A percentile compares a stretch with the other conserved stretches of the same genome.
Evolutionary conservation across 768 basidiomycete species (phyloP).

Genomic region (Crassisporium funariophilum): DNA sequence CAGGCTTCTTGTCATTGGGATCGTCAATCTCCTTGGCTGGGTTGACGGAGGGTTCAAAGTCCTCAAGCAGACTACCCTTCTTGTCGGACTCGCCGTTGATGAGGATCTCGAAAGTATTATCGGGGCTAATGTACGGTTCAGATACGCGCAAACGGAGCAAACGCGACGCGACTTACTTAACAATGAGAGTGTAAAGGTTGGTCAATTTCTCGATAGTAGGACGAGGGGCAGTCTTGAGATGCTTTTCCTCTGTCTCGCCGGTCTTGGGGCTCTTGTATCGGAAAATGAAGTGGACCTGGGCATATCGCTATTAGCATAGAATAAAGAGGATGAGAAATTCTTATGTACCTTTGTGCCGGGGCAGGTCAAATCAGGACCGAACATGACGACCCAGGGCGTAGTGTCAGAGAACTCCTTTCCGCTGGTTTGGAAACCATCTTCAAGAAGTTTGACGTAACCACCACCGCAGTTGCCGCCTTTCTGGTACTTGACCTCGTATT

Average conservation of each 20-base stretch:
- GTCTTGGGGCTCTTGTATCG: slow-evolving; percentile 93
- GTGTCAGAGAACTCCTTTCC: slow-evolving; percentile 93
- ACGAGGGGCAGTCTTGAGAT: slow-evolving; percentile 77
- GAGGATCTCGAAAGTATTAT: slow-evolving; percentile 91
- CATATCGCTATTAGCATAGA: slow-evolving; percentile 6
- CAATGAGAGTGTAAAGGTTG: slow-evolving; percentile 91
- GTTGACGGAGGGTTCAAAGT: slow-evolving; percentile 93
- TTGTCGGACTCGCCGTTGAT: slow-evolving; percentile 86
- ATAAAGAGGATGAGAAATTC: background rate
- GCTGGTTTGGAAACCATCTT: slow-evolving; percentile 91
- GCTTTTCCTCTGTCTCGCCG: slow-evolving; percentile 96
- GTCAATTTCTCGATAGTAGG: slow-evolving; percentile 90
- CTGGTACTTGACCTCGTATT: slow-evolving; percentile 99
- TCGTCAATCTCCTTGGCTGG: slow-evolving; percentile 93
- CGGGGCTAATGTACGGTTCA: slow-evolving; percentile 55
- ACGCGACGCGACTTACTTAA: slow-evolving; percentile 65
- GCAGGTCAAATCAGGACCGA: slow-evolving; percentile 94
- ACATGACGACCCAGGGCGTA: slow-evolving; percentile 96
- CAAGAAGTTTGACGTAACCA: slow-evolving; percentile 96
- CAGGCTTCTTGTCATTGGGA: slow-evolving; percentile 87
- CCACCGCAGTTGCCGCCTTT: slow-evolving; percentile 99
- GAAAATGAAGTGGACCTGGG: slow-evolving; percentile 97
- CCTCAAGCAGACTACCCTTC: slow-evolving; percentile 84
- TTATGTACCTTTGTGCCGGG: slow-evolving; percentile 80
- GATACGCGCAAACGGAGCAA: slow-evolving; percentile 2